A percentile compares a stretch with the other conserved stretches of the same genome.
phyloP scores from a whole-genome alignment of 768 basidiomycete species.

The Lentinula guzmanii region DNA sequence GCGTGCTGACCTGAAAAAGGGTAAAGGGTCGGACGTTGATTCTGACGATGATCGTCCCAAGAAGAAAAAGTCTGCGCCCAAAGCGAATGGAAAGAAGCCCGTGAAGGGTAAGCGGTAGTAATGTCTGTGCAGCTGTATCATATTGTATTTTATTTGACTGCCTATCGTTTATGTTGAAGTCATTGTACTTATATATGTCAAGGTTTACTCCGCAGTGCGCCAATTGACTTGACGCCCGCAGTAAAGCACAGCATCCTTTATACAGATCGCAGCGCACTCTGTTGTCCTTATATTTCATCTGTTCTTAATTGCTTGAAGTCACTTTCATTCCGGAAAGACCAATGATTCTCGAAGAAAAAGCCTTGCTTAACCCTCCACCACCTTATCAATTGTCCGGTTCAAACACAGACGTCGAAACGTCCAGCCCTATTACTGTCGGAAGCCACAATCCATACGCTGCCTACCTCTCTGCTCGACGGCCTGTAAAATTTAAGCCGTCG shows the following conservation, averaged over 20 bases:
- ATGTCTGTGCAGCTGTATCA: not conserved
- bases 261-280: not conserved
- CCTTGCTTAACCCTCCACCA: constrained; percentile 1
- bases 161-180: not conserved
- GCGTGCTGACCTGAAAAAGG: constrained; percentile 16
- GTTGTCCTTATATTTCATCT: not conserved
- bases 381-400: not conserved
- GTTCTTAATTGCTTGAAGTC: no score
- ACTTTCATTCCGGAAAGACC: no score
- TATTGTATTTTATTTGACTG: not conserved
- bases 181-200: no score
- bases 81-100: constrained; percentile 16
- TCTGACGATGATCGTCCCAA: constrained; percentile 20
- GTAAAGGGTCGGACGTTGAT: constrained; percentile 24
- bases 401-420: not conserved
- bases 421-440: not conserved
- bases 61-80: constrained; percentile 18
- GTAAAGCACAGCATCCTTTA: not conserved
- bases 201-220: not conserved
- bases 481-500: not conserved
- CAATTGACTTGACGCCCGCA: not conserved
- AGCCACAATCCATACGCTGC: constrained; percentile 5
- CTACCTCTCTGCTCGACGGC: not conserved
- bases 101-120: not conserved
- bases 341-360: constrained; percentile 5